Percentiles rank a stretch among this genome's conserved stretches.
phyloP scores from a whole-genome alignment of 768 basidiomycete species.

The Lanmaoa pseudosensibilis region DNA sequence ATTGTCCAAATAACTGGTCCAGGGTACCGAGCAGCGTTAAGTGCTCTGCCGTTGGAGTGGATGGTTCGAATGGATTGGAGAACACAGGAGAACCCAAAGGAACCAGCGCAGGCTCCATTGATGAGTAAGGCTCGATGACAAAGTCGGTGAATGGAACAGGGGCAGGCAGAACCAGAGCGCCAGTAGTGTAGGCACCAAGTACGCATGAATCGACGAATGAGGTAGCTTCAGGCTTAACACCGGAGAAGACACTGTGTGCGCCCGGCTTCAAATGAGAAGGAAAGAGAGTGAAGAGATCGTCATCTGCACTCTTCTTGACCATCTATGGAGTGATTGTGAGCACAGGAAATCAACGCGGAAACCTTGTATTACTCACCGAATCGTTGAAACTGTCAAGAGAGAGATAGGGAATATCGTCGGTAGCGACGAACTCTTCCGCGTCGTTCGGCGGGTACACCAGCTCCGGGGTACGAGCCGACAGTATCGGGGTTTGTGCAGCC shows the following conservation, averaged over 20 bases:
- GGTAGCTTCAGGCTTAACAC: conserved; percentile 33
- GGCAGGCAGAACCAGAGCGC: not conserved
- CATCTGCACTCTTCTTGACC: not conserved
- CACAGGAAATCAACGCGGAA: not conserved
- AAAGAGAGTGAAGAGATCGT: not conserved
- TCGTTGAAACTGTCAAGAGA: conserved; percentile 25
- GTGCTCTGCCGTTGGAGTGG: not conserved
- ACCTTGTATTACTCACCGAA: conserved; percentile 17
- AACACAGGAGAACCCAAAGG: conserved; percentile 32
- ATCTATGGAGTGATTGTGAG: conserved; percentile 17
- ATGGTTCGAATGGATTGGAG: conserved; percentile 29
- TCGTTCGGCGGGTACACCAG: conserved; percentile 8
- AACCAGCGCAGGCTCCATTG: conserved; percentile 1
- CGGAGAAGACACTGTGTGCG: conserved; percentile 23
- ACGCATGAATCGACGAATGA: conserved; percentile 30
- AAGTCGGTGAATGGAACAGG: conserved; percentile 11
- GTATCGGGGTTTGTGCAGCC: not conserved
- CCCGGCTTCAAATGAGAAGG: conserved; percentile 27
- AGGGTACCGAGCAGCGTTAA: conserved; percentile 20
- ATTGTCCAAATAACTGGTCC: conserved; percentile 34
- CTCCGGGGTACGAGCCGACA: conserved; percentile 20
- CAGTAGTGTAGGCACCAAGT: conserved; percentile 16
- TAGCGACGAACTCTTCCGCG: conserved; percentile 33
- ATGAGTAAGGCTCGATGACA: conserved; percentile 9
- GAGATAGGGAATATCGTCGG: conserved; percentile 37